Percentiles rank a stretch among this genome's conserved stretches.
Conservation (phyloP, 768 basidiomycete genomes). For the Leccinum boreale region DNA sequence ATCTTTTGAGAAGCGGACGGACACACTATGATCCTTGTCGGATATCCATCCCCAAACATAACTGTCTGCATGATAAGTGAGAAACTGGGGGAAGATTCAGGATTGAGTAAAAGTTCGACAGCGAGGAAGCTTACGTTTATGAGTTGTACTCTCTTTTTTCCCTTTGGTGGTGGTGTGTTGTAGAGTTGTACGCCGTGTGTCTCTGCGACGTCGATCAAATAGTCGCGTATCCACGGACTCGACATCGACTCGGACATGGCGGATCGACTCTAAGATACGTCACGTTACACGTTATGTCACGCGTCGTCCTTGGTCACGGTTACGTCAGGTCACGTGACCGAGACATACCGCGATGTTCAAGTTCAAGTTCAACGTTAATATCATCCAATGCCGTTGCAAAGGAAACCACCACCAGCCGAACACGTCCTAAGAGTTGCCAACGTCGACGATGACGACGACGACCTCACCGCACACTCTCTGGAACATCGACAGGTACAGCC, state of each 20-base stretch:
- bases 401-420: constrained; percentile 22
- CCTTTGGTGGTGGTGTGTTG: constrained; percentile 21
- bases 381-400: constrained; percentile 3
- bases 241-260: constrained; percentile 39
- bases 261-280: constrained; percentile 1
- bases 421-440: neutral
- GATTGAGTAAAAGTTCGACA: neutral
- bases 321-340: constrained; percentile 21
- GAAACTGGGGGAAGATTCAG: constrained; percentile 43
- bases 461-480: constrained; percentile 2
- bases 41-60: constrained; percentile 65
- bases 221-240: constrained; percentile 54
- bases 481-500: constrained; percentile 1
- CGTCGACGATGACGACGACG: constrained; percentile 1
- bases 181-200: constrained; percentile 45
- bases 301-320: constrained; percentile 19
- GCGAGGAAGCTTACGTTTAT: constrained; percentile 41
- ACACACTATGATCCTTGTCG: constrained; percentile 50
- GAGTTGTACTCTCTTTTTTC: constrained; percentile 56
- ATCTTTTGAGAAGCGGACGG: constrained; percentile 52
- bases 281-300: constrained; percentile 16
- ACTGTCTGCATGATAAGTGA: constrained; percentile 46
- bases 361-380: neutral
- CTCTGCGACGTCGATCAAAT: constrained; percentile 50
- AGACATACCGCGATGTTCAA: neutral